phyloP scores from a whole-genome alignment of 176 grass and related monocot genomes.

The Panicum miliaceum region DNA sequence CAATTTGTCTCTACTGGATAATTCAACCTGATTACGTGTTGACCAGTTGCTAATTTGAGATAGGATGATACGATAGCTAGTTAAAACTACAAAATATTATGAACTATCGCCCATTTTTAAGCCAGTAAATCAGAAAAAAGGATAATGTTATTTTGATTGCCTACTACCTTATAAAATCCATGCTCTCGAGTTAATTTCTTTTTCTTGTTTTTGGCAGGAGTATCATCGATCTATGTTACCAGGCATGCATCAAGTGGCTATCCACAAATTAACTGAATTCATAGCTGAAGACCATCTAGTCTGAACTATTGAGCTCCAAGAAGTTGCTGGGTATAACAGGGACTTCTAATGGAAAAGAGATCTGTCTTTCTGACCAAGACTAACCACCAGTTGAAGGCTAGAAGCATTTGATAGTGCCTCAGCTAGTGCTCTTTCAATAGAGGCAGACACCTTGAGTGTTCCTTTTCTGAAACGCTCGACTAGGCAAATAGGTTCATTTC shows the following conservation, averaged over 20 bases:
- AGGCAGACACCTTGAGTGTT: constrained; percentile 27
- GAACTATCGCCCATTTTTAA: not conserved
- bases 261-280: not conserved
- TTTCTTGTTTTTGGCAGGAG: constrained; percentile 37
- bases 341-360: constrained; percentile 35
- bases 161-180: not conserved
- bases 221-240: constrained; percentile 9
- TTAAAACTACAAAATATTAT: no score
- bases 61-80: no score
- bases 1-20: not conserved
- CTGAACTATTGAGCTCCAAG: constrained; percentile 6
- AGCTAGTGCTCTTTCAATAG: constrained; percentile 24
- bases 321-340: constrained; percentile 25
- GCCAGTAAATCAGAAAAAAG: not conserved
- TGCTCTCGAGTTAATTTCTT: not conserved
- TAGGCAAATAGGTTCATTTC: constrained; percentile 30
- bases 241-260: constrained; percentile 5
- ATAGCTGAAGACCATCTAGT: constrained; percentile 25
- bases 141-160: not conserved
- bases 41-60: no score
- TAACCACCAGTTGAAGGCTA: constrained; percentile 40
- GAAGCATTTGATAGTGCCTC: constrained; percentile 32
- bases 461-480: constrained; percentile 22
- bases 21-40: no score
- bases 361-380: constrained; percentile 33